These are phyloP conservation scores for Batrachochytrium dendrobatidis DNA, from an alignment of 371 early-diverging fungal genomes.

Conservation along the genomic window DNA sequence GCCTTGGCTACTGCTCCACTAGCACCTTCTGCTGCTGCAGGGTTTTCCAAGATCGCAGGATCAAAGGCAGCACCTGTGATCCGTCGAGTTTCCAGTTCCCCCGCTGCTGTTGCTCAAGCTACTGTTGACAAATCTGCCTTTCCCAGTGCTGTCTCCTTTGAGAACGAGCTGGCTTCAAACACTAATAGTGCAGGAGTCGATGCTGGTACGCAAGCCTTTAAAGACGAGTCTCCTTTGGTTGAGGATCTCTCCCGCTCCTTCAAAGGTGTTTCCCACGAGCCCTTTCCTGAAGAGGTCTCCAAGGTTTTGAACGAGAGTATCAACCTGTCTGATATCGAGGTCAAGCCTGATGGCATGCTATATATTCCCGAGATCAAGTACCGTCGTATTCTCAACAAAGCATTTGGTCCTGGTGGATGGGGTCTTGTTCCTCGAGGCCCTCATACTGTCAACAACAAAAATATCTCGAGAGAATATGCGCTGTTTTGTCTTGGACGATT, in stretches of 20 bases:
- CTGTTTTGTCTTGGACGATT: slow-evolving; percentile 77
- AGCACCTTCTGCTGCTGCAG: too few relatives aligned
- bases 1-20: too few relatives aligned
- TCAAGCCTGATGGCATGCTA: slow-evolving; percentile 83
- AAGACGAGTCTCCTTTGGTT: neutral
- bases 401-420: slow-evolving; percentile 93
- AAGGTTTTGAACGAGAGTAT: slow-evolving; percentile 71
- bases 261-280: slow-evolving; percentile 60
- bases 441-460: slow-evolving; percentile 64
- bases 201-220: neutral
- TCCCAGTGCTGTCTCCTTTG: slow-evolving; percentile 8
- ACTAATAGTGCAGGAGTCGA: neutral
- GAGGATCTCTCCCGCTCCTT: slow-evolving; percentile 22
- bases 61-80: too few relatives aligned
- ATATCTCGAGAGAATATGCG: slow-evolving; percentile 87
- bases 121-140: slow-evolving; percentile 9
- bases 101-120: too few relatives aligned
- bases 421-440: slow-evolving; percentile 86
- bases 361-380: slow-evolving; percentile 96
- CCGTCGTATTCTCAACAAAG: slow-evolving; percentile 84
- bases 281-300: slow-evolving; percentile 62
- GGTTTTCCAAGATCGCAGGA: too few relatives aligned
- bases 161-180: slow-evolving; percentile 12
- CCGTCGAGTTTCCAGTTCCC: too few relatives aligned
- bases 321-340: slow-evolving; percentile 71